Evolutionary conservation across 2,329 filamentous ascomycete species (phyloP).

Genomic region (Juglanconis juglandina): DNA sequence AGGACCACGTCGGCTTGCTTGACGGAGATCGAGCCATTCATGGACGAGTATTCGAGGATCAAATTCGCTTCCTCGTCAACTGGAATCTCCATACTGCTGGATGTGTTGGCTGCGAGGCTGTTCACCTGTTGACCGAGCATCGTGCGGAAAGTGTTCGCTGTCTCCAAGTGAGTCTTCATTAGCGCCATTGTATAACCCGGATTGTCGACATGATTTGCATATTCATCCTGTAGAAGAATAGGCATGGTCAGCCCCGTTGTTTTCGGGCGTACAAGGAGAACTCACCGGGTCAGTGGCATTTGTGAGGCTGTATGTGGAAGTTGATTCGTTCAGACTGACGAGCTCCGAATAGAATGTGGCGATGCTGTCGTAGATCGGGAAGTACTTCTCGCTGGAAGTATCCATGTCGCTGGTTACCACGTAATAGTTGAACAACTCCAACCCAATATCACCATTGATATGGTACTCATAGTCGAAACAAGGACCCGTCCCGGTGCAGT

Average conservation of each 20-base stretch:
- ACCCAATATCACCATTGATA: constrained; percentile 17
- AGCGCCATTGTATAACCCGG: constrained; percentile 67
- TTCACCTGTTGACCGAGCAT: constrained; percentile 54
- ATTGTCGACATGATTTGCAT: constrained; percentile 64
- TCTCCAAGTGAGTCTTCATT: constrained; percentile 51
- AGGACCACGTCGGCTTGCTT: constrained; percentile 19
- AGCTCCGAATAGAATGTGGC: constrained; percentile 60
- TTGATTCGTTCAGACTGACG: constrained; percentile 55
- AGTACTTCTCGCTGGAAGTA: constrained; percentile 35
- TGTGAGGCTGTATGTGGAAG: constrained; percentile 38
- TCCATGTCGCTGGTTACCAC: constrained; percentile 7
- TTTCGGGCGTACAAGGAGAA: constrained; percentile 5
- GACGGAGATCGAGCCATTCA: constrained; percentile 55
- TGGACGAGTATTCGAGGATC: constrained; percentile 60
- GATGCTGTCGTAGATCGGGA: constrained; percentile 62
- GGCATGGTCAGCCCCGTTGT: background rate
- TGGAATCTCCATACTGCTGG: constrained; percentile 1
- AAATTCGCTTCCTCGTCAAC: constrained; percentile 38
- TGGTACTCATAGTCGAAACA: constrained; percentile 18
- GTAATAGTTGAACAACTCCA: constrained; percentile 14
- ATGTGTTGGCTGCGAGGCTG: constrained; percentile 17
- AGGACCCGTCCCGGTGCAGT: constrained; percentile 1
- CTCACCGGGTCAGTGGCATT: constrained; percentile 70
- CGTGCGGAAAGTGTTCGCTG: constrained; percentile 55
- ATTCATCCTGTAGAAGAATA: constrained; percentile 49